These are phyloP conservation scores for Phialophora chinensis DNA, from an alignment of 2,329 filamentous ascomycete species.

Conservation along the genomic window DNA sequence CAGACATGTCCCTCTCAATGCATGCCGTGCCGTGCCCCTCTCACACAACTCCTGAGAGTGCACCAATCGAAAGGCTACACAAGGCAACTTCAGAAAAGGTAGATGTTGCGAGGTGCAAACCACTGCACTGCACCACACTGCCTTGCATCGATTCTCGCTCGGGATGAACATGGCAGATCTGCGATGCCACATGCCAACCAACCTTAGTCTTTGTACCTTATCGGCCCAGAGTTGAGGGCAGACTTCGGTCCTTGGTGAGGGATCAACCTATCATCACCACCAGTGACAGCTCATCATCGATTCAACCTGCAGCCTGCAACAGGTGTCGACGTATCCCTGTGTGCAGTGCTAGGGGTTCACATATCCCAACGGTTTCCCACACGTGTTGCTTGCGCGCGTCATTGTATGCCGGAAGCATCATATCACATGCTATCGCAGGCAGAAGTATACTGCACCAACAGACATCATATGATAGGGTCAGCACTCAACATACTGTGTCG, in stretches of 20 bases:
- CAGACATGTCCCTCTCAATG: background rate
- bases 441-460: background rate
- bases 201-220: background rate
- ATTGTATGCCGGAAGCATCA: background rate
- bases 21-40: background rate
- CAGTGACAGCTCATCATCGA: background rate
- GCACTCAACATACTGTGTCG: conserved; percentile 1
- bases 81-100: background rate
- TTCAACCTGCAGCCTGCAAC: background rate
- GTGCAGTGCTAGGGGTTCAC: background rate
- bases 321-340: background rate
- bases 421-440: background rate
- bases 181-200: background rate
- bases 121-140: background rate
- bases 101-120: background rate
- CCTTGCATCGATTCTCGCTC: background rate
- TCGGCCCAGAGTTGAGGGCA: background rate
- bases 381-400: background rate
- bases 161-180: background rate
- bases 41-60: background rate
- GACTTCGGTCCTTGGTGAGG: background rate
- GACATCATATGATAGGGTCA: conserved; percentile 14
- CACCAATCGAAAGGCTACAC: background rate
- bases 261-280: background rate
- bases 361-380: background rate